Conservation (phyloP, 2,329 filamentous ascomycete genomes). For the Emydomyces testavorans region DNA sequence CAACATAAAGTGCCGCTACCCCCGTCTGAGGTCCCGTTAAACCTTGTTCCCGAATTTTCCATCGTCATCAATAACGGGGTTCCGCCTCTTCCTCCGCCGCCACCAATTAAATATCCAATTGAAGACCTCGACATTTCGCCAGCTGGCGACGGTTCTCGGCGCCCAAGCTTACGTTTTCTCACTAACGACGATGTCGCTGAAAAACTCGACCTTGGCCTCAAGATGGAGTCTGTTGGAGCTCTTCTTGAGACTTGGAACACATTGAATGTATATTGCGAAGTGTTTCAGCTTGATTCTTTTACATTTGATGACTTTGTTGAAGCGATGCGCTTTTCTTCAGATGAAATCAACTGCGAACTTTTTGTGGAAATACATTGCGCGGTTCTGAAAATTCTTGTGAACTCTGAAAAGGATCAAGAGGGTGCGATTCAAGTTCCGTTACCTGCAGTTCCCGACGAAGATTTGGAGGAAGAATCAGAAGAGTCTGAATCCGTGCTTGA, state of each 20-base stretch:
- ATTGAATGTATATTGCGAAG: slow-evolving; percentile 92
- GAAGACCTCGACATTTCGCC: slow-evolving; percentile 79
- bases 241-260: slow-evolving; percentile 92
- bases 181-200: slow-evolving; percentile 52
- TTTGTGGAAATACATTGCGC: slow-evolving; percentile 87
- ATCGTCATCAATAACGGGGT: slow-evolving; percentile 9
- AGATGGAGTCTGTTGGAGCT: slow-evolving; percentile 74
- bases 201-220: slow-evolving; percentile 45
- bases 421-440: slow-evolving; percentile 70
- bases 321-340: slow-evolving; percentile 65
- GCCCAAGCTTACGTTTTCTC: slow-evolving; percentile 68
- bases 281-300: slow-evolving; percentile 89
- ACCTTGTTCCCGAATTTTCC: slow-evolving; percentile 6
- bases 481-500: slow-evolving; percentile 50
- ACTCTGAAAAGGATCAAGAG: slow-evolving; percentile 55
- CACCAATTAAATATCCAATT: slow-evolving; percentile 82
- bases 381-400: slow-evolving; percentile 74
- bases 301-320: slow-evolving; percentile 95
- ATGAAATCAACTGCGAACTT: slow-evolving; percentile 66
- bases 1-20: slow-evolving; percentile 1
- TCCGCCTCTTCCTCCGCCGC: slow-evolving; percentile 34
- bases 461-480: slow-evolving; percentile 54
- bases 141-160: slow-evolving; percentile 45
- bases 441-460: slow-evolving; percentile 61
- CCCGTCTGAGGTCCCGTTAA: background rate